Conservation (phyloP, 805 yeast species). For the Candida lessepsii region DNA sequence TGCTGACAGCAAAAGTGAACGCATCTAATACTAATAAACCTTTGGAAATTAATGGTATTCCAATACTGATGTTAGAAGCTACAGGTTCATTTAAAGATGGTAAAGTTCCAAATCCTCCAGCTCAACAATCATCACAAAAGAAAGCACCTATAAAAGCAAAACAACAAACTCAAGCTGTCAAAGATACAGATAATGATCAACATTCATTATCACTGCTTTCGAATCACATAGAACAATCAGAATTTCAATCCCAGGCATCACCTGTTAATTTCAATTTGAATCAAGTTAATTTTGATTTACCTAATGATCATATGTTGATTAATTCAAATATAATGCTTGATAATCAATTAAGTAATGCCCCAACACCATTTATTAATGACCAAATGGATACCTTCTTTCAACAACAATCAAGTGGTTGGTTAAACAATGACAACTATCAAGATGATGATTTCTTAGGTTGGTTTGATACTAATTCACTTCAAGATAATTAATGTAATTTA, state of each 20-base stretch:
- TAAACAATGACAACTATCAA: constrained; percentile 53
- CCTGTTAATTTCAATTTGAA: constrained; percentile 6
- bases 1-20: constrained; percentile 56
- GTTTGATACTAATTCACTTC: constrained; percentile 69
- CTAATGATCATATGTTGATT: constrained; percentile 12
- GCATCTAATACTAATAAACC: constrained; percentile 47
- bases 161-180: neutral
- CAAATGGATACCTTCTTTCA: constrained; percentile 64
- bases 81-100: constrained; percentile 51
- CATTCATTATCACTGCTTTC: neutral
- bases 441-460: constrained; percentile 92
- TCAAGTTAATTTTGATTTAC: constrained; percentile 13
- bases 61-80: constrained; percentile 70
- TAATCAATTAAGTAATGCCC: constrained; percentile 4
- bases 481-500: constrained; percentile 13
- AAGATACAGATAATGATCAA: neutral
- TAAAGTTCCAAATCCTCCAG: neutral
- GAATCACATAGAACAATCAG: neutral
- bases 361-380: constrained; percentile 20
- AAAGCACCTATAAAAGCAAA: neutral
- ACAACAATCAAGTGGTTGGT: constrained; percentile 84
- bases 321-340: constrained; percentile 11
- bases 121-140: neutral
- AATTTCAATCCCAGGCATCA: constrained; percentile 3
- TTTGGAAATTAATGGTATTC: constrained; percentile 66